Evolutionary conservation across 2,329 filamentous ascomycete genomes (phyloP).

Genomic region (Xenosphaeropsis pyriputrescens): DNA sequence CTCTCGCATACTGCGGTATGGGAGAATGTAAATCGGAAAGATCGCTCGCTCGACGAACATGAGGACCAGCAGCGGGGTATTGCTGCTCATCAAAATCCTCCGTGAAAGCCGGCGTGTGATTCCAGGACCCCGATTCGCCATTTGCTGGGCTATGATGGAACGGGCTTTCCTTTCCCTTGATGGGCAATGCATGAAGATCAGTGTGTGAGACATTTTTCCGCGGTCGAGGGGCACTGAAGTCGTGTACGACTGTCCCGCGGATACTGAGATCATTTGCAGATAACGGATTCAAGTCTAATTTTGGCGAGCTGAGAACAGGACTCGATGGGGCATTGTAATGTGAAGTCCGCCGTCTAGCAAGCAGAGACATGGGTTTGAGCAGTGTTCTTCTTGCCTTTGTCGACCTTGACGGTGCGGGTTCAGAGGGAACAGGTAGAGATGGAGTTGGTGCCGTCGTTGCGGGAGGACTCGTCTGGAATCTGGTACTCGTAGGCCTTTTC

Average conservation of each 20-base stretch:
- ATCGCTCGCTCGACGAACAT: slow-evolving; percentile 18
- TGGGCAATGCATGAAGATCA: slow-evolving; percentile 6
- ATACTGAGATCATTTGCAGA: slow-evolving; percentile 45
- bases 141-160: background rate
- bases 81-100: slow-evolving; percentile 38
- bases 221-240: slow-evolving; percentile 46
- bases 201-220: slow-evolving; percentile 23
- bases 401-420: slow-evolving; percentile 10
- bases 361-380: slow-evolving; percentile 22
- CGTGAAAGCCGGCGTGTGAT: slow-evolving; percentile 36
- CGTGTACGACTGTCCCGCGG: slow-evolving; percentile 47
- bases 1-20: slow-evolving; percentile 14
- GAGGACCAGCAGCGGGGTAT: slow-evolving; percentile 18
- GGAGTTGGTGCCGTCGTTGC: too few species aligned
- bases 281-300: too few species aligned
- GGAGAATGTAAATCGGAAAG: slow-evolving; percentile 16
- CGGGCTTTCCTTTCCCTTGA: too few species aligned
- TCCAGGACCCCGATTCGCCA: slow-evolving; percentile 8
- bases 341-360: slow-evolving; percentile 17
- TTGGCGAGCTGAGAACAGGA: too few species aligned
- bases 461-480: too few species aligned
- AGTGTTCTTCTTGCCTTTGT: slow-evolving; percentile 18
- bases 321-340: slow-evolving; percentile 6
- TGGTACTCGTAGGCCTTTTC: too few species aligned
- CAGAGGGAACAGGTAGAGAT: slow-evolving; percentile 2